Base-by-base conservation (phyloP, 1,139 yeast species). In the Nematodospora anomalae region DNA sequence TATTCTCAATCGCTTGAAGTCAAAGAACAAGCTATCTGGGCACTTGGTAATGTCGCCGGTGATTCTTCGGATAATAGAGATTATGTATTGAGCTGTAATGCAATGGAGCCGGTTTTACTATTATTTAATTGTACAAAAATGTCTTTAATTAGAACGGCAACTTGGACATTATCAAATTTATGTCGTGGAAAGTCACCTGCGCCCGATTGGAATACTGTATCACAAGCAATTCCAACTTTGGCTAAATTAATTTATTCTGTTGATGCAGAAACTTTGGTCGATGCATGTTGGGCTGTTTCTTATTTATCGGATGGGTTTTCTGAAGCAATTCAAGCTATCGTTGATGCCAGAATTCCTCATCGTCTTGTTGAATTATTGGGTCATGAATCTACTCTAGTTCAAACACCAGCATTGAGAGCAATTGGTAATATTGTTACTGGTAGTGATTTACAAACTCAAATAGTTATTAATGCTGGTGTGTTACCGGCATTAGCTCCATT, bases 21-120 rank as follows among this genome's bases (percentile, higher is more conserved):
- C 41, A 87, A 88, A 63, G 98, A 92, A 60, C 98, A 92, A 68
- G 97, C 97, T 14, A 92, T 92, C 51, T 92, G 98, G 98, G 98
- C 98, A 26, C 72, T 92, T 52, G 98, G 98, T 64, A 94, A 92
- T 61, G 96, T 92, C 60, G 97, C 98, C 21, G 98, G 98, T 63
- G 98, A 92, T 61, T 86, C 96, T 14, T 76, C 96, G 12, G 74
- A 74, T 38, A 88, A 83, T 71, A 80, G 98, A 67, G 97, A 92
- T 64, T 82, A 75, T 51, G 98, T 92, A 28, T 74, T 92, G 51
- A 67, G 74, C 31, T 83, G 89, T 53, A 83, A 86, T 45, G 97
- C 97, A 21, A 83, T 92, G 83, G 83, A 79, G 43, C 96, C 97
- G 6, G 86, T 92, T 41, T 73, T 92, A 53, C 71, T 78, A 21